Evolutionary conservation across 192 early-diverging fungal species (phyloP).

Genomic region (Umbelopsis ramanniana): DNA sequence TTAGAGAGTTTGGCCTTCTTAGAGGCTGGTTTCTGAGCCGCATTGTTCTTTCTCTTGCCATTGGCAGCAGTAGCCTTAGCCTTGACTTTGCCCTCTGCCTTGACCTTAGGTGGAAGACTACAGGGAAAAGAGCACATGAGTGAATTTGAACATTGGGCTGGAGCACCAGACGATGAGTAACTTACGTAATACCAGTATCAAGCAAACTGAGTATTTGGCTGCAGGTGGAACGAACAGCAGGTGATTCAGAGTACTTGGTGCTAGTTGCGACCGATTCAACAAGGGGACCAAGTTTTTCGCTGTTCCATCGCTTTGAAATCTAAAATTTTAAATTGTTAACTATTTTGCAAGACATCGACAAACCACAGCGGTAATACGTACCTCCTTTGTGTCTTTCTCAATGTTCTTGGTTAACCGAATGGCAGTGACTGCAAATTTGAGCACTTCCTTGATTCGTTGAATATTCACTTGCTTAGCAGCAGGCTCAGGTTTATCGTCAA

Average conservation of each 20-base stretch:
- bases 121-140: background rate
- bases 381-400: slow-evolving; percentile 30
- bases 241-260: slow-evolving; percentile 35
- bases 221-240: slow-evolving; percentile 42
- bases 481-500: slow-evolving; percentile 31
- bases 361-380: background rate
- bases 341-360: background rate
- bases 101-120: slow-evolving; percentile 38
- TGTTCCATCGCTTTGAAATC: slow-evolving; percentile 38
- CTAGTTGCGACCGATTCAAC: slow-evolving; percentile 39
- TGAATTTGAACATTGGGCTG: background rate
- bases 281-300: slow-evolving; percentile 39
- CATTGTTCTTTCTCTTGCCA: slow-evolving; percentile 43
- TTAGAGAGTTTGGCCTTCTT: slow-evolving; percentile 20
- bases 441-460: slow-evolving; percentile 41
- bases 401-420: slow-evolving; percentile 44
- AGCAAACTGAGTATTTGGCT: slow-evolving; percentile 45
- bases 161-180: slow-evolving; percentile 28
- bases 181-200: slow-evolving; percentile 44
- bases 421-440: slow-evolving; percentile 46
- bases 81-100: slow-evolving; percentile 41
- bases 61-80: slow-evolving; percentile 30
- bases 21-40: slow-evolving; percentile 30
- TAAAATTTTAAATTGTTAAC: background rate
- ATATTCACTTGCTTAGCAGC: slow-evolving; percentile 42